A percentile compares a stretch with the other conserved stretches of the same genome.
Conservation (phyloP, 441 rosid species). For the Pelargonium australe region DNA sequence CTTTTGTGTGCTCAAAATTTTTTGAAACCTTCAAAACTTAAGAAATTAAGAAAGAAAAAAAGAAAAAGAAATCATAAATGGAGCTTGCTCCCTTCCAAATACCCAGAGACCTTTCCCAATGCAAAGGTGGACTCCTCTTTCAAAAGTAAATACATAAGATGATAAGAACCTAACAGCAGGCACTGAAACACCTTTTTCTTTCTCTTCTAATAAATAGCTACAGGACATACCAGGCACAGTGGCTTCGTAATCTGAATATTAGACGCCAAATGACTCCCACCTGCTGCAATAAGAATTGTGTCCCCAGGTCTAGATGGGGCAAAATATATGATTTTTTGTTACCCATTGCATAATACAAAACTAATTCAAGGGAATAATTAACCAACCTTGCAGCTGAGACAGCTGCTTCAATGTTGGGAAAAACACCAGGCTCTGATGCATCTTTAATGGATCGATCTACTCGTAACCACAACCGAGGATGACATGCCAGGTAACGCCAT, state of each 20-base stretch:
- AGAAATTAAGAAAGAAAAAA: too few species aligned
- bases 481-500: constrained; percentile 92
- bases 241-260: constrained; percentile 84
- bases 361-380: constrained; percentile 12
- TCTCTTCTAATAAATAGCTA: not conserved
- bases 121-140: too few species aligned
- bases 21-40: too few species aligned
- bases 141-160: too few species aligned
- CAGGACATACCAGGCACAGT: constrained; percentile 77
- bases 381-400: constrained; percentile 90
- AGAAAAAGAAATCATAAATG: too few species aligned
- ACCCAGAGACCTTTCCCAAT: too few species aligned
- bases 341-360: not conserved
- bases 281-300: constrained; percentile 81
- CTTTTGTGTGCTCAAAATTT: not conserved
- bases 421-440: constrained; percentile 58
- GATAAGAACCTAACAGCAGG: too few species aligned
- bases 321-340: constrained; percentile 22
- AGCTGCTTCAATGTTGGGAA: constrained; percentile 64
- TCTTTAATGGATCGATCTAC: constrained; percentile 66
- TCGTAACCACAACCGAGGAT: constrained; percentile 89
- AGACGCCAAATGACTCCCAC: constrained; percentile 70
- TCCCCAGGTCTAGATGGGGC: constrained; percentile 71
- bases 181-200: not conserved
- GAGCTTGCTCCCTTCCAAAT: too few species aligned